Percentiles rank a stretch among this genome's conserved stretches.
phyloP scores from a whole-genome alignment of 202 grass and related monocot genomes.

The Schoenoplectus tabernaemontani region DNA sequence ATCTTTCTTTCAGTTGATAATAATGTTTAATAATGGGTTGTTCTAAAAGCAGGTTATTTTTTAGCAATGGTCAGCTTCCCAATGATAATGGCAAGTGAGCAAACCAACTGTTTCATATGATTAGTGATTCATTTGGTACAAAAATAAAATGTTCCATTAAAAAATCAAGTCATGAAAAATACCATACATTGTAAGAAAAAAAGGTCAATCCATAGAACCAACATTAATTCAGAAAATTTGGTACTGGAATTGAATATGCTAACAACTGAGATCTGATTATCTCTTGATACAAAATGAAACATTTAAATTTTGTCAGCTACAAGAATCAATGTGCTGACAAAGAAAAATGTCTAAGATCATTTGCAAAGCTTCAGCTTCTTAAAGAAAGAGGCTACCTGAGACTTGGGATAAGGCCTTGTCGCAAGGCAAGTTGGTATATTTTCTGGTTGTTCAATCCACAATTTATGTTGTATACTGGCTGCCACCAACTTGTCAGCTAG shows the following conservation, averaged over 20 bases:
- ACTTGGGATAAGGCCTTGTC: slow-evolving; percentile 65
- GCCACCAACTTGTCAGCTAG: slow-evolving; percentile 57
- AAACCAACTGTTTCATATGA: neutral
- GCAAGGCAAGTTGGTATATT: slow-evolving; percentile 77
- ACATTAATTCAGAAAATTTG: no score
- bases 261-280: neutral
- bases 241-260: neutral
- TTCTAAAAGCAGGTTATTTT: neutral
- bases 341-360: slow-evolving; percentile 21
- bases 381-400: slow-evolving; percentile 61
- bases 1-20: slow-evolving; percentile 5
- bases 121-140: neutral
- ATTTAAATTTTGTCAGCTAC: neutral
- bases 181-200: neutral
- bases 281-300: neutral
- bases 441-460: slow-evolving; percentile 86
- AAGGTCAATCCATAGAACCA: neutral
- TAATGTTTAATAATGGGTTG: neutral
- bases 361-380: slow-evolving; percentile 98
- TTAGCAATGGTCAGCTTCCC: neutral
- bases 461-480: slow-evolving; percentile 48
- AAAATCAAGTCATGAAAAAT: neutral
- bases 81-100: neutral
- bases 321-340: neutral
- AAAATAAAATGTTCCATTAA: neutral